Evolutionary conservation across 2,329 filamentous ascomycete species (phyloP).

Genomic region (Amphichorda felina): DNA sequence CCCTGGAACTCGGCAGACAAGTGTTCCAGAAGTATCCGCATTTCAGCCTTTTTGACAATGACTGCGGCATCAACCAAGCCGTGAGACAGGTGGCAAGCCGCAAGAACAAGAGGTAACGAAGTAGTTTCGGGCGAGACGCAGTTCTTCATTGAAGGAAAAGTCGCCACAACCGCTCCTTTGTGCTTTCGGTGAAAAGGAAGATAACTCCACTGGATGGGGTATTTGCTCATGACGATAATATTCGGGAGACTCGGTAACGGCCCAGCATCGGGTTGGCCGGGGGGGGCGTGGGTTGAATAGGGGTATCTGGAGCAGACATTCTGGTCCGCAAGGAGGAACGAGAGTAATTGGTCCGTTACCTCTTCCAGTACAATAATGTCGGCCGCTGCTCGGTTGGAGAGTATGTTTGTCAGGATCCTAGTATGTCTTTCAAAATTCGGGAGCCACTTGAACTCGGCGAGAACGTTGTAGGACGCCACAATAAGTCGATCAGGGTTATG

Average conservation of each 20-base stretch:
- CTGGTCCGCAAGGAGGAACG: constrained; percentile 34
- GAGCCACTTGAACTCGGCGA: constrained; percentile 37
- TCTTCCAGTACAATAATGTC: constrained; percentile 47
- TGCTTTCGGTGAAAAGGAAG: constrained; percentile 41
- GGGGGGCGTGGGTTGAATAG: constrained; percentile 45
- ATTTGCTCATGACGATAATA: constrained; percentile 45
- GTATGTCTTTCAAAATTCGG: constrained; percentile 28
- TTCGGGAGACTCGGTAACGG: constrained; percentile 51
- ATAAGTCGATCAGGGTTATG: constrained; percentile 12
- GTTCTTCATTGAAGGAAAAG: constrained; percentile 16
- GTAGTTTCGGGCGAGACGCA: neutral
- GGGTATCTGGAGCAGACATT: constrained; percentile 35
- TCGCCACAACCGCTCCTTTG: constrained; percentile 43
- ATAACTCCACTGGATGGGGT: constrained; percentile 41
- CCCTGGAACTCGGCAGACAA: constrained; percentile 25
- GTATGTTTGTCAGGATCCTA: constrained; percentile 28
- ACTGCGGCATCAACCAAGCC: constrained; percentile 49
- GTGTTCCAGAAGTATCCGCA: constrained; percentile 35
- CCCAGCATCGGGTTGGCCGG: constrained; percentile 34
- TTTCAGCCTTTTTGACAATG: constrained; percentile 41
- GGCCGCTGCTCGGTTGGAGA: constrained; percentile 26
- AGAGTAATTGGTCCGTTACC: constrained; percentile 52
- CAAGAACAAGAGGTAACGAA: constrained; percentile 31
- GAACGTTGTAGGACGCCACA: constrained; percentile 40
- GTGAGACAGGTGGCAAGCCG: constrained; percentile 48